Evolutionary conservation across 2,329 filamentous ascomycete species (phyloP).

Genomic region (Paracamarosporium sp.): DNA sequence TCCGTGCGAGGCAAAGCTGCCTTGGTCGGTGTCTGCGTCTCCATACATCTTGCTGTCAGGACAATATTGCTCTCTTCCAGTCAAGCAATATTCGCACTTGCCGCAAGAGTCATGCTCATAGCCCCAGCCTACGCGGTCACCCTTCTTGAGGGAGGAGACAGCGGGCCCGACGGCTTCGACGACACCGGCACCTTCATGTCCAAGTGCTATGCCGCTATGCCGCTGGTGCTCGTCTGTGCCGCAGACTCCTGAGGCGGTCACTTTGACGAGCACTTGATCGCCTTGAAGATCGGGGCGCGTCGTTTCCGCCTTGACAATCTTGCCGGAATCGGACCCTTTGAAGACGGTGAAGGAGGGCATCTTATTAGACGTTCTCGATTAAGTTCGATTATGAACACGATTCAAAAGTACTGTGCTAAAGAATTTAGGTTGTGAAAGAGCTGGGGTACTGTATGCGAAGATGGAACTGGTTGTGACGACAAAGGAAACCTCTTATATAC

Average conservation of each 20-base stretch:
- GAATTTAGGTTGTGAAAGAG: background rate
- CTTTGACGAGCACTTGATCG: slow-evolving; percentile 66
- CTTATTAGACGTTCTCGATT: slow-evolving; percentile 6
- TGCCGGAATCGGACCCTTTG: slow-evolving; percentile 66
- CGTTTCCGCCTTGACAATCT: slow-evolving; percentile 59
- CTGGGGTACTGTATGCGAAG: background rate
- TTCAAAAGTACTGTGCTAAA: background rate
- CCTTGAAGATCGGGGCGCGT: slow-evolving; percentile 51
- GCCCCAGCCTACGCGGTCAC: slow-evolving; percentile 60
- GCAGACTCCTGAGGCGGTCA: slow-evolving; percentile 73
- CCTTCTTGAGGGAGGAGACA: slow-evolving; percentile 56
- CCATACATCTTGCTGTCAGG: slow-evolving; percentile 50
- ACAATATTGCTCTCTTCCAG: slow-evolving; percentile 52
- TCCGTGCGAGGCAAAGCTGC: slow-evolving; percentile 53
- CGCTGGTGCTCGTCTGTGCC: slow-evolving; percentile 63
- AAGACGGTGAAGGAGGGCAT: slow-evolving; percentile 65
- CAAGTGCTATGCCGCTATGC: slow-evolving; percentile 54
- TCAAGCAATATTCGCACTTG: slow-evolving; percentile 31
- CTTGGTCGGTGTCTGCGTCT: slow-evolving; percentile 52
- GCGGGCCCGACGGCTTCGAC: slow-evolving; percentile 57
- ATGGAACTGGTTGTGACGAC: background rate
- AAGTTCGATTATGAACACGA: too few species aligned
- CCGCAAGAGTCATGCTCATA: slow-evolving; percentile 55
- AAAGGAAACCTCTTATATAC: background rate
- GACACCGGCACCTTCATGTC: slow-evolving; percentile 63